Evolutionary conservation across 1,139 yeast species (phyloP), one percentile per base, ranked within the genome.

Genomic region (Sugiyamaella grinbergsii): DNA sequence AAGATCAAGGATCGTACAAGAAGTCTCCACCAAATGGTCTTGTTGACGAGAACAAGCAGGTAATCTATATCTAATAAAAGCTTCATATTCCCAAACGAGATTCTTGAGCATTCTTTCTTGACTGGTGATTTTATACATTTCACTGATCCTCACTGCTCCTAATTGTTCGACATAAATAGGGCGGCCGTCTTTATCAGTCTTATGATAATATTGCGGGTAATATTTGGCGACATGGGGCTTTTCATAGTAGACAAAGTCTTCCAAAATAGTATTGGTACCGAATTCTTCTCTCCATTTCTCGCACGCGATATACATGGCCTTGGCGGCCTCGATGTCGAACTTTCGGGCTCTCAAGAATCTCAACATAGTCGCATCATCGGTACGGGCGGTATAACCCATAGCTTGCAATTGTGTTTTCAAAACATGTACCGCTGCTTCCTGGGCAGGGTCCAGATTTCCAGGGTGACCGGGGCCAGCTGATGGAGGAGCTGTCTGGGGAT

Each of bases 121-220:
- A 37, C 93, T 82, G 58, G 98, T 93, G 70, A 93, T 80, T 72
- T 89, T 86, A 76, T 88, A 82, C 96, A 93, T 87, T 69, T 89
- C 95, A 38, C 82, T 77, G 69, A 93, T 78, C 72, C 91, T 88
- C 56, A 93, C 96, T 52, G 83, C 75, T 52, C 98, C 98, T 60
- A 93, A 79, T 69, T 93, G 96, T 75, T 93, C 98, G 62, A 85
- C 79, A 72, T 93, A 93, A 49, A 90, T 85, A 2, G 98, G 98
- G 65, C 98, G 85, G 45, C 98, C 98, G 57, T 93, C 98, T 65
- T 80, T 88, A 71, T 93, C 98, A 42, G 93, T 88, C 77, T 93
- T 91, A 75, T 93, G 98, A 72, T 93, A 93, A 73, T 91, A 93
- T 72, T 91, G 97, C 28, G 98, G 98, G 70, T 93, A 93, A 72